Conservation (phyloP, 768 basidiomycete genomes). For the Lactifluus piperatus region DNA sequence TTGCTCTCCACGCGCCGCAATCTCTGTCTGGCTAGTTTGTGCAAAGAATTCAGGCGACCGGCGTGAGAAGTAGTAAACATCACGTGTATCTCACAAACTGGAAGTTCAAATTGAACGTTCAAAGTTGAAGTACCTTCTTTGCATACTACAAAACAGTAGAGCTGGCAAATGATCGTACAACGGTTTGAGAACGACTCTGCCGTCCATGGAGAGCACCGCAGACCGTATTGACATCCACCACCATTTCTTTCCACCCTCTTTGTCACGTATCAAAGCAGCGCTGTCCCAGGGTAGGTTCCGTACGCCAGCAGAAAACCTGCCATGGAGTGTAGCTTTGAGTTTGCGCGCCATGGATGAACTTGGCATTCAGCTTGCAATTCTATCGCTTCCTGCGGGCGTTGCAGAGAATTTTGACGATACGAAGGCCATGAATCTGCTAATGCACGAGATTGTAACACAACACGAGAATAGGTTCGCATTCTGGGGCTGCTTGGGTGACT, state of each 20-base stretch:
- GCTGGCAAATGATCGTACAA: not conserved
- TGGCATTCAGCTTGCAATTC: conserved; percentile 49
- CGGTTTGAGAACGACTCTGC: not conserved
- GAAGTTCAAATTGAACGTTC: too few species aligned
- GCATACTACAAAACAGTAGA: too few species aligned
- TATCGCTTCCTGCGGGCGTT: conserved; percentile 52
- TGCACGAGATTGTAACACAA: conserved; percentile 38
- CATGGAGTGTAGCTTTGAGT: conserved; percentile 54
- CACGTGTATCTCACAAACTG: not conserved
- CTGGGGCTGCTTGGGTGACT: conserved; percentile 55
- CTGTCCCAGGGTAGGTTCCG: conserved; percentile 49
- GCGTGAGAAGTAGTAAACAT: too few species aligned
- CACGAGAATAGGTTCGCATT: conserved; percentile 58
- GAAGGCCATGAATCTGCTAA: conserved; percentile 40
- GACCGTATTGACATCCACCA: conserved; percentile 61
- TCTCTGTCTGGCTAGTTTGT: conserved; percentile 67
- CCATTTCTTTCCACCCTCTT: conserved; percentile 54
- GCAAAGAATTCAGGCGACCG: conserved; percentile 40
- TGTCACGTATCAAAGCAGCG: conserved; percentile 34
- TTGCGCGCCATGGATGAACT: conserved; percentile 54
- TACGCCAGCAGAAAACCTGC: conserved; percentile 53
- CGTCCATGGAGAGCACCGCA: not conserved
- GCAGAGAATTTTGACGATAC: conserved; percentile 34
- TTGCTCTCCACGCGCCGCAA: conserved; percentile 57
- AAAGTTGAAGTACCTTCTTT: conserved; percentile 13